Evolutionary conservation across 2,329 filamentous ascomycete species (phyloP), one percentile per base, ranked within the genome.

Genomic region (Penicillium psychrosexuale): DNA sequence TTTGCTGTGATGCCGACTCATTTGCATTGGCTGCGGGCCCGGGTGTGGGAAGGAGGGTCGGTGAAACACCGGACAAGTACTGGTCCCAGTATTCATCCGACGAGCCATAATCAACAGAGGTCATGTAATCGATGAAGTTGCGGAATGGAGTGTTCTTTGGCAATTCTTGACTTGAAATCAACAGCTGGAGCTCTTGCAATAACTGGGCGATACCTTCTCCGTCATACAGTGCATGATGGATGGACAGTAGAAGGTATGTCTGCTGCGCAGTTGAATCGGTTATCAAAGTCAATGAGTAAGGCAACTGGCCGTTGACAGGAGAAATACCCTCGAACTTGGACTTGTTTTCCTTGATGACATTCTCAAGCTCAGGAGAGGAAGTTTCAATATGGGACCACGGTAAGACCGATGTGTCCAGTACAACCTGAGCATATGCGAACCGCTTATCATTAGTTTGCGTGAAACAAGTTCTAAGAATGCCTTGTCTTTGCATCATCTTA

Each of bases 181-280:
- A 59, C 2, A 76, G 69, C 63, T 94, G 85, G 1, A 95, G 76
- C 65, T 96, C 91, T 0, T 82, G 71, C 24, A 93, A 80, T 0
- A 97, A 76, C 8, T 80, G 78, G 0, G 80, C 76, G 65, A 96
- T 87, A 0, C 91, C 90, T 34, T 88, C 84, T 0, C 88, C 92
- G 72, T 97, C 92, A 64, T 96, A 96, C 0, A 96, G 76, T 2
- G 90, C 89, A 72, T 97, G 92, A 64, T 96, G 91, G 63, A 85
- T 84, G 22, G 77, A 77, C 45, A 86, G 74, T 3, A 80, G 62
- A 13, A 73, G 60, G 31, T 66, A 43, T 5, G 45, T 51, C 12
- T 55, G 53, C 13, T 59, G 52, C 0, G 44, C 45, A 8, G 36
- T 47, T 1, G 58, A 39, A 28, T 61, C 58, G 8, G 51, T 59